Evolutionary conservation across 805 yeast genomes (phyloP).

Genomic region (Metschnikowia lachancei): DNA sequence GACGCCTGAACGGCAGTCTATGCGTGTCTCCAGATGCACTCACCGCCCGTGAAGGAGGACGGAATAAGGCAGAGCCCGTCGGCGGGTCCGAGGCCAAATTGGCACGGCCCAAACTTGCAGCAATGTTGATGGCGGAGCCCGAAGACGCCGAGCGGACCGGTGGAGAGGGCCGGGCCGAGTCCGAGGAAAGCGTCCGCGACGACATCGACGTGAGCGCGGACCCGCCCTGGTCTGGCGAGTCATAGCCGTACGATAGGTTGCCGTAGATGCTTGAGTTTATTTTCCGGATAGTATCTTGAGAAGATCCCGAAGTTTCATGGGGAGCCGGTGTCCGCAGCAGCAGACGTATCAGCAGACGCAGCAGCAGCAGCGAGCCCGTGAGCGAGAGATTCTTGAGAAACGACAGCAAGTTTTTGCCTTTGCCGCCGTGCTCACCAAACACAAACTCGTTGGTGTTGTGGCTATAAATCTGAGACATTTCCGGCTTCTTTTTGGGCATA

Average conservation of each 20-base stretch:
- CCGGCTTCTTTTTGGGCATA: constrained; percentile 44
- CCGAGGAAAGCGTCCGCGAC: not conserved
- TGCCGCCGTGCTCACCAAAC: constrained; percentile 68
- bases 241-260: constrained; percentile 29
- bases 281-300: constrained; percentile 24
- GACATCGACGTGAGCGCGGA: not conserved
- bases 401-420: constrained; percentile 56
- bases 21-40: constrained; percentile 10
- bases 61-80: too few relatives aligned
- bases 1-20: constrained; percentile 9
- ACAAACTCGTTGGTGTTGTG: constrained; percentile 52
- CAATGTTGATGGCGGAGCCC: too few relatives aligned
- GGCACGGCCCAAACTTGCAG: too few relatives aligned
- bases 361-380: constrained; percentile 25
- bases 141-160: not conserved
- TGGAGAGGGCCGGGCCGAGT: constrained; percentile 4
- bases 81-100: too few relatives aligned
- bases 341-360: not conserved
- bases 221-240: constrained; percentile 19
- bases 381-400: constrained; percentile 46
- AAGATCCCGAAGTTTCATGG: not conserved
- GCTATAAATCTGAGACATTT: constrained; percentile 44
- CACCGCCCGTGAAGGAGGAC: constrained; percentile 2
- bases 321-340: not conserved
- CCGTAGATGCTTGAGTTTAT: constrained; percentile 42